A percentile compares a stretch with the other conserved stretches of the same genome.
Evolutionary conservation across 1,284 basidiomycete species (phyloP).

Genomic region (Apiotrichum montevideense): DNA sequence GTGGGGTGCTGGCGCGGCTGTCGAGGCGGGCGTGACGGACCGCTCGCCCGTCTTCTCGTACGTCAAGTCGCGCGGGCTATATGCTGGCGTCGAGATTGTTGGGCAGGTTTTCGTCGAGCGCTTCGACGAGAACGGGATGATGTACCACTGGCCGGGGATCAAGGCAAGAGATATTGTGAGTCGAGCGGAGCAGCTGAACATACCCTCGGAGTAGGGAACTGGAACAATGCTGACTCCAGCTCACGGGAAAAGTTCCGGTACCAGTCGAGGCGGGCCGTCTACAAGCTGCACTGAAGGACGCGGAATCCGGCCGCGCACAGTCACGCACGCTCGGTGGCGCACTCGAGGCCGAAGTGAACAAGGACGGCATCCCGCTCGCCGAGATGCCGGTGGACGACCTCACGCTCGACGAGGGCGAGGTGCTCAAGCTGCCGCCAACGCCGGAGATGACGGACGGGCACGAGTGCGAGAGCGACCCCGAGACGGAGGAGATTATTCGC

Average conservation of each 20-base stretch:
- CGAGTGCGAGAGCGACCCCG: conserved; percentile 40
- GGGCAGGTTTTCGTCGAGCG: conserved; percentile 49
- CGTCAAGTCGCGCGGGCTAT: conserved; percentile 46
- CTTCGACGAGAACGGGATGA: conserved; percentile 45
- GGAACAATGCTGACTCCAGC: conserved; percentile 21
- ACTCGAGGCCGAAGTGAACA: conserved; percentile 34
- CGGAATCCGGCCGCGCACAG: conserved; percentile 53
- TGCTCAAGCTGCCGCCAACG: conserved; percentile 49
- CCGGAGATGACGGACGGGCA: conserved; percentile 42
- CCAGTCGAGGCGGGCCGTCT: conserved; percentile 49
- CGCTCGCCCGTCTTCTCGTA: conserved; percentile 48
- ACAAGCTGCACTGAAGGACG: conserved; percentile 49
- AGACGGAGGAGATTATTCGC: conserved; percentile 30
- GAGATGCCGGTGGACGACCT: neutral
- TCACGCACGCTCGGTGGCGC: conserved; percentile 31
- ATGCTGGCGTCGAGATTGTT: conserved; percentile 49
- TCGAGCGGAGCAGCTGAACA: neutral
- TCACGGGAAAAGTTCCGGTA: conserved; percentile 47
- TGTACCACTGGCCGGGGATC: conserved; percentile 48
- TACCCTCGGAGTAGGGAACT: too few relatives aligned
- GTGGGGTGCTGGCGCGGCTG: conserved; percentile 50
- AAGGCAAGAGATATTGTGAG: conserved; percentile 48
- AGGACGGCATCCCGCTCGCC: neutral
- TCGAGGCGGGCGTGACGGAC: conserved; percentile 48
- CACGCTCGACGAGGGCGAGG: conserved; percentile 43